Evolutionary conservation across 805 yeast species (phyloP).

Genomic region (Saccharomycopsis schoenii): DNA sequence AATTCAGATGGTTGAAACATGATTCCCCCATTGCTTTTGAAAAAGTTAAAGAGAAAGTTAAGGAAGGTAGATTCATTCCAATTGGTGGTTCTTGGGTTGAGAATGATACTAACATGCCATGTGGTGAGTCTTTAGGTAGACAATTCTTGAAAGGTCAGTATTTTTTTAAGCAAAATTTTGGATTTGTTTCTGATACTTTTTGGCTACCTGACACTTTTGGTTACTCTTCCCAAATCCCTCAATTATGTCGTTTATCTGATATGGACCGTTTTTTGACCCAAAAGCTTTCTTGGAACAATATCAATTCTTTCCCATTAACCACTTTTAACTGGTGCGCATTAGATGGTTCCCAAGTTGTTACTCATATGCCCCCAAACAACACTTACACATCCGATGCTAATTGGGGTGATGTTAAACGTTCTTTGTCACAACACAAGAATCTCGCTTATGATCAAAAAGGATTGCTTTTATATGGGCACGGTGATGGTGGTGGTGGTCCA

Average conservation of each 20-base stretch:
- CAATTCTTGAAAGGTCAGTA: slow-evolving; percentile 89
- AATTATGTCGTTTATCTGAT: slow-evolving; percentile 79
- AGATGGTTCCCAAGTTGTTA: slow-evolving; percentile 86
- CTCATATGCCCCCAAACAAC: slow-evolving; percentile 97
- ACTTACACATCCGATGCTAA: slow-evolving; percentile 92
- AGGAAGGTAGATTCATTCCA: slow-evolving; percentile 71
- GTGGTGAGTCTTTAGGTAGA: slow-evolving; percentile 81
- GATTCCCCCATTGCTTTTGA: slow-evolving; percentile 78
- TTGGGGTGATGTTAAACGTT: slow-evolving; percentile 83
- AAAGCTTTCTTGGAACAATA: slow-evolving; percentile 93
- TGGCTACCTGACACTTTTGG: slow-evolving; percentile 99
- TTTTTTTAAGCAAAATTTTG: slow-evolving; percentile 72
- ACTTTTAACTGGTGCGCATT: slow-evolving; percentile 94
- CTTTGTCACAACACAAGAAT: slow-evolving; percentile 74
- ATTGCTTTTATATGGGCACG: slow-evolving; percentile 77
- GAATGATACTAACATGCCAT: slow-evolving; percentile 92
- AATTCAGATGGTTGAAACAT: slow-evolving; percentile 79
- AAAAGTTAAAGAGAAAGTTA: slow-evolving; percentile 47
- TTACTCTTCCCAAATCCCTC: slow-evolving; percentile 91
- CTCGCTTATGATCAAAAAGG: slow-evolving; percentile 73
- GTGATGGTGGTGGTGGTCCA: slow-evolving; percentile 99
- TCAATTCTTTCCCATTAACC: slow-evolving; percentile 78
- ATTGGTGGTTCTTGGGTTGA: slow-evolving; percentile 99
- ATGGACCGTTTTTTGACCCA: slow-evolving; percentile 83
- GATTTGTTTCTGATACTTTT: slow-evolving; percentile 60